These are phyloP conservation scores for Amaranthus palmeri DNA, from an alignment of 148 eudicot species.

Conservation along the genomic window DNA sequence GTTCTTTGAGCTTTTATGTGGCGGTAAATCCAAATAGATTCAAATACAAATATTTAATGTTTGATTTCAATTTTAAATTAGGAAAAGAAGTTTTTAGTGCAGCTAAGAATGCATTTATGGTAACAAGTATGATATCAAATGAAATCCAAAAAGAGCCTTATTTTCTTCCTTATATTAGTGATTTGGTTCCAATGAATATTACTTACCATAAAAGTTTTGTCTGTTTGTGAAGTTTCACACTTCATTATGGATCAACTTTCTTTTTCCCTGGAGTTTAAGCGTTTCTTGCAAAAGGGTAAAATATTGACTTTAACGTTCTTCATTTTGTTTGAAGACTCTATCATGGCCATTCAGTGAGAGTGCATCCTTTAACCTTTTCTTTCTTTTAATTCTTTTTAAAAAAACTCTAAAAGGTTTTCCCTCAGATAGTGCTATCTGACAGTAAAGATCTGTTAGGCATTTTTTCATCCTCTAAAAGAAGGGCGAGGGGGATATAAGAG, in stretches of 20 bases:
- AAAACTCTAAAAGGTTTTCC: neutral
- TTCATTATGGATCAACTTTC: neutral
- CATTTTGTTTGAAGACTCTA: conserved; percentile 7
- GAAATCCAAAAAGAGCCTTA: conserved; percentile 8
- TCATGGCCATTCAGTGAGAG: conserved; percentile 7
- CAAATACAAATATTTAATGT: conserved; percentile 9
- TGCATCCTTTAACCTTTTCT: neutral
- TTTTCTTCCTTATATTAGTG: conserved; percentile 8
- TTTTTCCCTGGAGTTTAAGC: neutral
- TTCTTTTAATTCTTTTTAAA: neutral
- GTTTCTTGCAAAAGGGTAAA: conserved; percentile 1
- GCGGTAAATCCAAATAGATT: conserved; percentile 13
- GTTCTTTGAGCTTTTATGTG: conserved; percentile 3
- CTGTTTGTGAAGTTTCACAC: conserved; percentile 9
- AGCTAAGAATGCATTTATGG: conserved; percentile 26
- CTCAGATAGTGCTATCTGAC: neutral
- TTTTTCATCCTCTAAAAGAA: neutral
- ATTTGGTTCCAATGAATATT: conserved; percentile 11
- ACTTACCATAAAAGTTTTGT: conserved; percentile 17
- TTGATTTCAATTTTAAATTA: conserved; percentile 10
- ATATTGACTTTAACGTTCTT: conserved; percentile 7
- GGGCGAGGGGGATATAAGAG: neutral
- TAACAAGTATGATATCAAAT: conserved; percentile 4
- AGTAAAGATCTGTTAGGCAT: neutral
- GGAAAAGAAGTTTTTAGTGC: neutral